phyloP scores from a whole-genome alignment of 441 rosid genomes.

The Adansonia grandidieri region DNA sequence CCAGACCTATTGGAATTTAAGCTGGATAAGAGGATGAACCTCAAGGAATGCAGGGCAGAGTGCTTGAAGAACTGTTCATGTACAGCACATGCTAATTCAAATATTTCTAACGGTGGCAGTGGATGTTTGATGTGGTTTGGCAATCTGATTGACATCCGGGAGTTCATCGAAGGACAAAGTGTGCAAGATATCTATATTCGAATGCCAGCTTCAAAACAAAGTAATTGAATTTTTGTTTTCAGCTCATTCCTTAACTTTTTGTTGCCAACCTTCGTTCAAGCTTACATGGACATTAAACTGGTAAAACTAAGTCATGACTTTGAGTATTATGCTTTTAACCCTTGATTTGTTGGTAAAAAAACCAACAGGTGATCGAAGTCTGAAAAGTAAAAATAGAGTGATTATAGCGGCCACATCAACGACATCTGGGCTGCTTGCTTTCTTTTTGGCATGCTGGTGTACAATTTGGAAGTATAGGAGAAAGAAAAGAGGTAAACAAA shows the following conservation, averaged over 20 bases:
- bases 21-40: conserved; percentile 25
- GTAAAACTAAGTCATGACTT: not conserved
- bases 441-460: not conserved
- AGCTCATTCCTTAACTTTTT: not conserved
- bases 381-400: not conserved
- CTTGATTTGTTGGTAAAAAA: not conserved
- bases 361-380: not conserved
- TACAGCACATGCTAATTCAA: conserved; percentile 31
- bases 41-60: conserved; percentile 20
- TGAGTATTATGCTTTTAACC: not conserved
- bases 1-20: conserved; percentile 25
- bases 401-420: not conserved
- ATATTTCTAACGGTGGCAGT: conserved; percentile 28
- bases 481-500: not conserved
- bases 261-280: not conserved
- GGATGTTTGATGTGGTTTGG: conserved; percentile 38
- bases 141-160: conserved; percentile 25
- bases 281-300: not conserved
- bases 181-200: conserved; percentile 28
- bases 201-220: conserved; percentile 22
- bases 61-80: conserved; percentile 22
- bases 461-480: not conserved
- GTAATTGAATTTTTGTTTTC: not conserved
- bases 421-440: not conserved
- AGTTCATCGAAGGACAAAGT: not conserved